These are phyloP conservation scores for Aspergillus steynii DNA, from an alignment of 495 filamentous ascomycete species.

Conservation along the genomic window DNA sequence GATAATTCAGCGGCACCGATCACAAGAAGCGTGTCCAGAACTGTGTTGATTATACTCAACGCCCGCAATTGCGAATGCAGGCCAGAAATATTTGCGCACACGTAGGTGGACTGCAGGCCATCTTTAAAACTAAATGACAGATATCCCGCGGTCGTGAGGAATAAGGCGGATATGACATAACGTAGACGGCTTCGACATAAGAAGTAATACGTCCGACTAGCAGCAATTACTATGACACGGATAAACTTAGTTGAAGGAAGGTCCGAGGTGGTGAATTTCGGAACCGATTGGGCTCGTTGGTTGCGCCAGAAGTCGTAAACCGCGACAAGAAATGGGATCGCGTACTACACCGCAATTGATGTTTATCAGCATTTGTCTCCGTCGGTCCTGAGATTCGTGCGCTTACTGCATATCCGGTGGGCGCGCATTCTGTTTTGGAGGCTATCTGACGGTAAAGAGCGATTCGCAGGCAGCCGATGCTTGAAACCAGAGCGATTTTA, in stretches of 20 bases:
- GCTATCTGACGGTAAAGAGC: conserved; percentile 39
- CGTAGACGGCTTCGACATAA: conserved; percentile 30
- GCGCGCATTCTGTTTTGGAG: conserved; percentile 42
- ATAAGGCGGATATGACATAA: conserved; percentile 36
- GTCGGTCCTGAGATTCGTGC: not conserved
- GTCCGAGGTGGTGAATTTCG: conserved; percentile 25
- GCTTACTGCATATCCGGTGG: conserved; percentile 42
- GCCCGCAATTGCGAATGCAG: conserved; percentile 25
- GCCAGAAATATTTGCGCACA: conserved; percentile 41
- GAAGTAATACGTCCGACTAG: conserved; percentile 26
- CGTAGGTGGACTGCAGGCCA: conserved; percentile 45
- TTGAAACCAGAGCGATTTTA: conserved; percentile 26
- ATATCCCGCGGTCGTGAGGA: conserved; percentile 35
- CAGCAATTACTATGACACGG: conserved; percentile 22
- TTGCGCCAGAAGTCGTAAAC: conserved; percentile 46
- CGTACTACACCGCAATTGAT: conserved; percentile 25
- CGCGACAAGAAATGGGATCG: conserved; percentile 44
- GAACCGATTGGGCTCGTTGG: conserved; percentile 27
- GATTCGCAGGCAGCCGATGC: conserved; percentile 39
- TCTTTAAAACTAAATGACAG: conserved; percentile 26
- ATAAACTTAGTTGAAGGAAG: conserved; percentile 19
- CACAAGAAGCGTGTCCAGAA: conserved; percentile 39
- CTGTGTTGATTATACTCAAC: conserved; percentile 26
- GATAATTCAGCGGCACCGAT: conserved; percentile 35
- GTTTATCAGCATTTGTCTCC: conserved; percentile 6